Percentiles rank a stretch among this genome's conserved stretches.
These are phyloP conservation scores for Salix suchowensis DNA, from an alignment of 345 rosid genomes.

Conservation along the genomic window DNA sequence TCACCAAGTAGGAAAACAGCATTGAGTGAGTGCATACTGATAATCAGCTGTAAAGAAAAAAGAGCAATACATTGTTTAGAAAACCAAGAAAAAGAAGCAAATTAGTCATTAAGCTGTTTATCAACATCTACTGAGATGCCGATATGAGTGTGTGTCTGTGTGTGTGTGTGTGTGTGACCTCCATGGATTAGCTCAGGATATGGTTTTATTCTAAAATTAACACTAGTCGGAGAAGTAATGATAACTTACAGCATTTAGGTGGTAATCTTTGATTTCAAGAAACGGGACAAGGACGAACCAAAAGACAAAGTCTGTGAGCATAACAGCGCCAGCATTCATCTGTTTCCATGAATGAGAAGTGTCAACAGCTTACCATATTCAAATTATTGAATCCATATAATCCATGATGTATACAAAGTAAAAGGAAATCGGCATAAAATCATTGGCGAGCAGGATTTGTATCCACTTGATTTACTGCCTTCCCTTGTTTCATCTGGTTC, in stretches of 20 bases:
- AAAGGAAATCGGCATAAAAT: not conserved
- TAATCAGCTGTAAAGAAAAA: slow-evolving; percentile 48
- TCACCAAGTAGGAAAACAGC: slow-evolving; percentile 75
- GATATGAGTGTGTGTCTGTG: not conserved
- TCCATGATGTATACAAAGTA: not conserved
- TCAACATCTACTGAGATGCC: not conserved
- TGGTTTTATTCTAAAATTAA: not conserved
- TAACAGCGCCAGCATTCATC: slow-evolving; percentile 98
- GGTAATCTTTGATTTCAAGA: slow-evolving; percentile 68
- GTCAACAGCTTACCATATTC: slow-evolving; percentile 1
- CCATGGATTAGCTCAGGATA: not conserved
- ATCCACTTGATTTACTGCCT: not conserved
- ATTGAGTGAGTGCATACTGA: slow-evolving; percentile 81
- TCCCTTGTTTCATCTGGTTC: not conserved
- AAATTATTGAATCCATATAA: not conserved
- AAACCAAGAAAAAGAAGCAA: not conserved
- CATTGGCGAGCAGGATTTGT: not conserved
- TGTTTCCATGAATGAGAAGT: slow-evolving; percentile 23
- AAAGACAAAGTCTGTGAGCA: slow-evolving; percentile 90
- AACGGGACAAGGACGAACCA: slow-evolving; percentile 93
- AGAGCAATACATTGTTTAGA: not conserved
- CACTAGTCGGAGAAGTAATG: not conserved
- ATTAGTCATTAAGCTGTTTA: not conserved
- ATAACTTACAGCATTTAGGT: slow-evolving; percentile 63
- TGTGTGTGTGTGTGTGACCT: not conserved